Base-by-base conservation (phyloP, 1,284 basidiomycete species). In the Coniferiporia sulphurascens region DNA sequence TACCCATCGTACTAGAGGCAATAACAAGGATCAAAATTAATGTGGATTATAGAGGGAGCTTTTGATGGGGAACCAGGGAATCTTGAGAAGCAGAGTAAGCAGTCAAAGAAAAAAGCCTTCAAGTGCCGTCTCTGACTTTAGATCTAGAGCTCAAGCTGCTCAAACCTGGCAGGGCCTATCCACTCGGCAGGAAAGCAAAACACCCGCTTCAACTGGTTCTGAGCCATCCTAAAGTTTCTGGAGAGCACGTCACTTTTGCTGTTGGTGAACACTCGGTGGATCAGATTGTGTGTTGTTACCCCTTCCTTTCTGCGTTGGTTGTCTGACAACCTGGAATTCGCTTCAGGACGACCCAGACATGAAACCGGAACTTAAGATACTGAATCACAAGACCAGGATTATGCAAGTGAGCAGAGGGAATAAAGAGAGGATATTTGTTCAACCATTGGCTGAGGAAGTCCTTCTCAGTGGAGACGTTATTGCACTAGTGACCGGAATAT, bases 151-250 rank as follows among this genome's bases (percentile, higher is more conserved):
- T 72, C 12, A 89, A 87, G 66, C 68, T 87, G 4, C 73, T 89
- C 52, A 87, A 85, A 68, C 74, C 84, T 0, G 78, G 79, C 15
- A 76, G 69, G 48, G 73, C 72, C 15, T 83, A 86, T 60, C 48
- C 65, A 0, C 66, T 88, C 1, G 86, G 87, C 13, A 73, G 87
- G 35, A 85, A 80, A 67, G 78, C 76, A 2, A 70, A 70, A 50
- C 73, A 62, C 6, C 58, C 54, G 6, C 21, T 62, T n/a, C 55
- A 76, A 2, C 71, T 89, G 1, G 41, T 77, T 5, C 71, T 89
- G 52, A 79, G 78, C 56, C 78, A 76, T 72, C 83, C 83, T 66
- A 84, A 81, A 65, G 75, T 89, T 57, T 89, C 87, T 0, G 75
- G 76, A 41, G 72, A 79, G 38, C 83, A 87, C 65, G 80, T 79